Evolutionary conservation across 495 filamentous ascomycete species (phyloP).

Genomic region (Paragyromitra xinjiangensis): DNA sequence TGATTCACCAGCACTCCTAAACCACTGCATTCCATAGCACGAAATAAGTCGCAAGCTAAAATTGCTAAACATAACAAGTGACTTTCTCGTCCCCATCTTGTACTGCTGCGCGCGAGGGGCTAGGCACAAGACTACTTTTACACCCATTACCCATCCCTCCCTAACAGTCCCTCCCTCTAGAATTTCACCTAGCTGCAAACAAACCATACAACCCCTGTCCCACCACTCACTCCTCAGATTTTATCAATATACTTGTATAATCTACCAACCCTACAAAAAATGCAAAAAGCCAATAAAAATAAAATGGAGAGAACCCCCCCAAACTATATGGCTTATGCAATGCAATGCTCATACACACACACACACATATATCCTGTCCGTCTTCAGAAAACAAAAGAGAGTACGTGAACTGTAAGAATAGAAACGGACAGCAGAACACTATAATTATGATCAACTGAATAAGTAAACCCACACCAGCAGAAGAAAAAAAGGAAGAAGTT

Average conservation of each 20-base stretch:
- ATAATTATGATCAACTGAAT: not conserved
- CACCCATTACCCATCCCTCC: too few species aligned
- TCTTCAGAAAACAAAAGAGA: not conserved
- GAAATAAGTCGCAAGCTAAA: not conserved
- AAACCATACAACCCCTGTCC: too few species aligned
- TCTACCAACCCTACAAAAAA: not conserved
- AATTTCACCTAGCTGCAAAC: too few species aligned
- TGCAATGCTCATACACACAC: not conserved
- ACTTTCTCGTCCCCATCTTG: too few species aligned
- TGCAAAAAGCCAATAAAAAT: not conserved
- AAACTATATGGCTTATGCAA: not conserved
- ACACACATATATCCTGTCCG: not conserved
- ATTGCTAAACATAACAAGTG: too few species aligned
- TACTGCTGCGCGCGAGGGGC: too few species aligned
- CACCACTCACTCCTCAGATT: not conserved
- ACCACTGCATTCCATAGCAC: not conserved
- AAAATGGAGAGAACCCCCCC: not conserved
- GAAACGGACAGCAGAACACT: not conserved
- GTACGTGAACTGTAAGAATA: not conserved
- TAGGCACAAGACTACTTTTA: too few species aligned
- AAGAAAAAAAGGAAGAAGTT: not conserved
- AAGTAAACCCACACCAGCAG: not conserved
- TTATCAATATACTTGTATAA: not conserved
- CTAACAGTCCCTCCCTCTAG: too few species aligned
- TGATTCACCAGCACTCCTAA: not conserved